Base-by-base conservation (phyloP, 1,284 basidiomycete genomes). In the Tetrapyrgos nigripes region DNA sequence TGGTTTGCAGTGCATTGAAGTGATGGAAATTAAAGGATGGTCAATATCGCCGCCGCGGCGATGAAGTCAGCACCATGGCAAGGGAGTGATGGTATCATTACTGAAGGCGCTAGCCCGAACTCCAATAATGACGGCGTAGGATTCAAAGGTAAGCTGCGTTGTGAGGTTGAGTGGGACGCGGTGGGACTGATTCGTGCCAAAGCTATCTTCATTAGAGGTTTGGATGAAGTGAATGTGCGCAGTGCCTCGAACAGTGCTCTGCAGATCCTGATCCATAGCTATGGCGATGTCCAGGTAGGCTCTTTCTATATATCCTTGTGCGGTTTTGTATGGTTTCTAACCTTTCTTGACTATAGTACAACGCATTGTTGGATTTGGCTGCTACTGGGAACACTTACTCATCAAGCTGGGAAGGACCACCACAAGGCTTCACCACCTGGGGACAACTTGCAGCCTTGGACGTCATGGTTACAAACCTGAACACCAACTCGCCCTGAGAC, bases 201-300 rank as follows among this genome's bases (percentile, higher is more conserved):
- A 83, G 79, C 80, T 43, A 66, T 83, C 37, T 75, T 79, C 62
- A 76, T 84, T 53, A 78, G 80, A 26, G 81, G 75, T 1, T 66
- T 84, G n/a, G 69, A 72, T 57, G 80, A 83, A 64, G 79, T 72
- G 2, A 82, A 73, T 65, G 62, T 58, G 8, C 69, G 79, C 53
- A 79, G 70, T 57, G 62, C 70, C 43, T 64, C 62, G 5, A 75
- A 82, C 63, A 65, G 59, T 8, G 67, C 70, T 37, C 69, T 83
- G 29, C 66, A 66, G 37, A 77, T 69, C 35, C 63, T 83, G 47
- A 71, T 83, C 49, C 76, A 74, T 57, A 79, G 79, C 61, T 83
- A 83, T 58, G 68, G 78, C 49, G 75, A 81, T 54, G 83, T 83
- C 19, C 82, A 83, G 76, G 81, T 78, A n/a, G n/a, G n/a, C n/a